These are phyloP conservation scores for Westerdykella ornata DNA, from an alignment of 2,329 filamentous ascomycete species.

Conservation along the genomic window DNA sequence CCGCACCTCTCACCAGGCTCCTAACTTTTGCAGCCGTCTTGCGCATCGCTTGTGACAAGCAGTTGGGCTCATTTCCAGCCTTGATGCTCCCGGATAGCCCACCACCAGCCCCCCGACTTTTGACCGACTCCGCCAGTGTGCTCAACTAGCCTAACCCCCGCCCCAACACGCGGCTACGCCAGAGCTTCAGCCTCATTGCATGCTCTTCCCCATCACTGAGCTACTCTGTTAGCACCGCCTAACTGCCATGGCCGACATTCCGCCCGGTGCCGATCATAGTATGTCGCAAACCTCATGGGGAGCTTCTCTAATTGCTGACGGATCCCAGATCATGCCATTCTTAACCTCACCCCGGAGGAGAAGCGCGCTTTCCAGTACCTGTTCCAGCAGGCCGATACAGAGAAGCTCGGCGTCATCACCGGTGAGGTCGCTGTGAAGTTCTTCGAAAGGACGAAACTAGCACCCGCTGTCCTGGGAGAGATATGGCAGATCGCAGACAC, in stretches of 20 bases:
- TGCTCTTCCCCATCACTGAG: constrained; percentile 16
- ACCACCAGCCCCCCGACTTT: constrained; percentile 21
- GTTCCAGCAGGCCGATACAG: constrained; percentile 86
- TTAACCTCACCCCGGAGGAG: constrained; percentile 86
- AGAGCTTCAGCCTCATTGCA: constrained; percentile 30
- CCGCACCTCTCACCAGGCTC: constrained; percentile 2
- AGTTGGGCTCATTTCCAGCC: constrained; percentile 1
- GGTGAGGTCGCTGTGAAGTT: constrained; percentile 95
- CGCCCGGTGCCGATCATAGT: constrained; percentile 33
- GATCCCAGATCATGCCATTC: constrained; percentile 47
- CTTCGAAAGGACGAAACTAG: constrained; percentile 90
- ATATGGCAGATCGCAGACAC: constrained; percentile 99
- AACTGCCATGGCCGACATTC: constrained; percentile 35
- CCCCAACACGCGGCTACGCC: constrained; percentile 23
- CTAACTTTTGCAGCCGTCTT: too few relatives aligned
- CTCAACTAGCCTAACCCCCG: constrained; percentile 20
- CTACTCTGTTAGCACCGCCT: constrained; percentile 13
- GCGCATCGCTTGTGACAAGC: too few relatives aligned
- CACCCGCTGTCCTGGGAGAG: constrained; percentile 79
- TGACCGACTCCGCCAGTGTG: constrained; percentile 9
- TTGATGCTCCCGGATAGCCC: constrained; percentile 8
- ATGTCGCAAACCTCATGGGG: constrained; percentile 11
- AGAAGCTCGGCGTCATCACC: constrained; percentile 86
- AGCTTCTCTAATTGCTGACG: not conserved
- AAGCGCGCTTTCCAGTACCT: constrained; percentile 90